These are phyloP conservation scores for Pichia inconspicua DNA, from an alignment of 1,139 yeast genomes.

Conservation along the genomic window DNA sequence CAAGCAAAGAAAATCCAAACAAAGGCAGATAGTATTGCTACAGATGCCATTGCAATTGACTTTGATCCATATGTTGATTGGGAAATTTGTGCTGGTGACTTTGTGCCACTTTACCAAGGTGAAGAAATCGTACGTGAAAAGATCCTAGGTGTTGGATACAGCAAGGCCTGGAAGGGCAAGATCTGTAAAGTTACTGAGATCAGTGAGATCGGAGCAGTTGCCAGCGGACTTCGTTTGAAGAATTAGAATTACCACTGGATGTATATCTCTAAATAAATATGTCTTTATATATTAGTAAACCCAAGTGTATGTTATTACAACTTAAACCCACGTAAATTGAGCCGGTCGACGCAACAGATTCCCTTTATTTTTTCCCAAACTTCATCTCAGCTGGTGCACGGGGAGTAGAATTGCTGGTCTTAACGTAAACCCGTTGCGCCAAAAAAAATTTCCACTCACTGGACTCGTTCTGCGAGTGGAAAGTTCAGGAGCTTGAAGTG, in stretches of 20 bases:
- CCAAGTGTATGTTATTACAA: no score
- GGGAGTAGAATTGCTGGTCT: not conserved
- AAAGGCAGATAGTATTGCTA: conserved; percentile 70
- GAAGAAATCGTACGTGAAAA: conserved; percentile 66
- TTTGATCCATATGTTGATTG: conserved; percentile 90
- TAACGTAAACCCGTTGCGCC: not conserved
- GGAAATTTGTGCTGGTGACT: conserved; percentile 79
- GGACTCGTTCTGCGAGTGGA: conserved; percentile 1
- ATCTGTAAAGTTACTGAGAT: conserved; percentile 69
- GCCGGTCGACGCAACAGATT: not conserved
- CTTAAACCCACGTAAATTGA: no score
- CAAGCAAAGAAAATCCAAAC: conserved; percentile 79
- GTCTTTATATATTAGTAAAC: not conserved
- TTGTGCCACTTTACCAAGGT: conserved; percentile 83
- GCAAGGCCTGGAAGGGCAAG: conserved; percentile 67
- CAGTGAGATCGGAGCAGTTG: conserved; percentile 85
- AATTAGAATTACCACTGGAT: not conserved
- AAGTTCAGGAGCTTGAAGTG: not conserved
- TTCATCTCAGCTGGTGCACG: not conserved
- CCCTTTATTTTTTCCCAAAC: no score
- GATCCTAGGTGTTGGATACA: conserved; percentile 87
- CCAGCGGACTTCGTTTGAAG: conserved; percentile 69
- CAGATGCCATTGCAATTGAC: conserved; percentile 83
- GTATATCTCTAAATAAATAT: not conserved
- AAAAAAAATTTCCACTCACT: conserved; percentile 1